Evolutionary conservation across 2,329 filamentous ascomycete species (phyloP), one percentile per base, ranked within the genome.

Genomic region (Trichophyton benhamiae): DNA sequence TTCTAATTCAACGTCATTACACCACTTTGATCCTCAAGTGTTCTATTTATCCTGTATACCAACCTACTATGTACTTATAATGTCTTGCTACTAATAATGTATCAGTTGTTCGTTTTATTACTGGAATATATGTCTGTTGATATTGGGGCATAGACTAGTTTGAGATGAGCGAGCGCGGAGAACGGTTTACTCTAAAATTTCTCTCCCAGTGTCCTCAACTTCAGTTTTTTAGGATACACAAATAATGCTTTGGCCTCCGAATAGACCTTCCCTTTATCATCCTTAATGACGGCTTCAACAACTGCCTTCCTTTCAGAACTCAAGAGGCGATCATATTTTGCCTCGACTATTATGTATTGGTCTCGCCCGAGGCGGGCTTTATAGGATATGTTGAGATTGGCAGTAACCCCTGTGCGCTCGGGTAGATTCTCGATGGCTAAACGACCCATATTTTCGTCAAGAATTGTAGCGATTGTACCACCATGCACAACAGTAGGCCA

Each of bases 401-500:
- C 77, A 68, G 84, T 80, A 66, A 86, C 74, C 67, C 82, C 80
- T 38, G 79, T 80, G 52, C 76, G 73, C 7, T 72, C 74, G 1
- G 77, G 76, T 64, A 83, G 77, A 36, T 71, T 69, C 53, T 72
- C 70, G 61, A 83, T 75, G 9, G 82, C 83, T 63, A 83, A 84
- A 49, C 86, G 78, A n/a, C 84, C 83, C 64, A 89, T 77, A 59
- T 80, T 82, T 75, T 91, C 88, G 70, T 88, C 83, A 42, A 91
- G 73, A 2, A 88, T 72, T 0, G 85, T 89, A 6, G 85, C 86
- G 57, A 88, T 78, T 5, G 80, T 78, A 13, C 88, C 88, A 61
- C 88, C 88, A 74, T 92, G 88, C 59, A 84, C 83, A 46, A 88
- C 78, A 11, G 82, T 80, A 1, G 87, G 87, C 86, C 87, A 91